Percentiles rank a stretch among this genome's conserved stretches.
These are phyloP conservation scores for Tagetes erecta DNA, from an alignment of 129 eudicot genomes.

Conservation along the genomic window DNA sequence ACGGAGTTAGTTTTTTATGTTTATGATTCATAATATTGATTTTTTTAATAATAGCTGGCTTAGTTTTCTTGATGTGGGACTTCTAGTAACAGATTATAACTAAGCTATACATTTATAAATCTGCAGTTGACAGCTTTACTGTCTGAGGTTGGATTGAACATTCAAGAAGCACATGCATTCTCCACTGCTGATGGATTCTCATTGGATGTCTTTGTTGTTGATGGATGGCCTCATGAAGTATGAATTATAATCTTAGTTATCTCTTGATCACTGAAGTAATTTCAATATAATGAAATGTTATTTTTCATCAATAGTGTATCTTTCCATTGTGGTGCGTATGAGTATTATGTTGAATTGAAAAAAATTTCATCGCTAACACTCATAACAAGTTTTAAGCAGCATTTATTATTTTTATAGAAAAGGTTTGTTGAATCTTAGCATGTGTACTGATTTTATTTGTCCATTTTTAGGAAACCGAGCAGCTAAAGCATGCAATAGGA, in stretches of 20 bases:
- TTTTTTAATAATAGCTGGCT: neutral
- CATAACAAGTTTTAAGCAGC: neutral
- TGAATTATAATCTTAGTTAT: slow-evolving; percentile 9
- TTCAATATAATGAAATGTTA: slow-evolving; percentile 10
- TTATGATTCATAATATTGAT: neutral
- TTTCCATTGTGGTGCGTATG: neutral
- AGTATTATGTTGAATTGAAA: slow-evolving; percentile 2
- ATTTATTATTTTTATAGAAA: too few relatives aligned
- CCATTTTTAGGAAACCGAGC: slow-evolving; percentile 56
- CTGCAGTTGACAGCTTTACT: slow-evolving; percentile 69
- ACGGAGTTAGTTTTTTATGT: neutral
- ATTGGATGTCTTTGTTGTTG: slow-evolving; percentile 88
- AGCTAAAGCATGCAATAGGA: slow-evolving; percentile 56
- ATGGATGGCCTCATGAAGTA: slow-evolving; percentile 89
- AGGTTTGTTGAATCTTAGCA: neutral
- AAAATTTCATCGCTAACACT: slow-evolving; percentile 11
- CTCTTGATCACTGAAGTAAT: neutral
- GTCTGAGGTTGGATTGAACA: slow-evolving; percentile 79
- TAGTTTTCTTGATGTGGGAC: slow-evolving; percentile 5
- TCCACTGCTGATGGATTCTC: slow-evolving; percentile 93
- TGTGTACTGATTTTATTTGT: slow-evolving; percentile 24
- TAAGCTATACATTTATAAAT: slow-evolving; percentile 14
- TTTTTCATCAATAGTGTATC: neutral
- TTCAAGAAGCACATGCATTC: slow-evolving; percentile 89
- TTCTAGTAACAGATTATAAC: slow-evolving; percentile 1